These are phyloP conservation scores for Nasturtium officinale DNA, from an alignment of 345 rosid species.

Conservation along the genomic window DNA sequence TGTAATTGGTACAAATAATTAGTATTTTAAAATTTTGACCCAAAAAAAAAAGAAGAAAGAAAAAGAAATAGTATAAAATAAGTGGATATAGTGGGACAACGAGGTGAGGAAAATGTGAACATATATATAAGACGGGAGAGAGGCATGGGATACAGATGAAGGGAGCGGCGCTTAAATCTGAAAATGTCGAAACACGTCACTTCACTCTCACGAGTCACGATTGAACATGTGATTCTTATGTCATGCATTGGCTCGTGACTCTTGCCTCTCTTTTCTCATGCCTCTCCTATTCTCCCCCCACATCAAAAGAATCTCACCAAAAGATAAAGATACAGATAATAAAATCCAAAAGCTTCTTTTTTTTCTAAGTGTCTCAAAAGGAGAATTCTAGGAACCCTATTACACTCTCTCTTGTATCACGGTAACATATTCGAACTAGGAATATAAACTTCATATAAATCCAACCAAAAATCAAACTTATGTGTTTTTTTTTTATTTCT, in stretches of 20 bases:
- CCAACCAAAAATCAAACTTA: not conserved
- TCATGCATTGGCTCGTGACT: slow-evolving; percentile 40
- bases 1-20: not conserved
- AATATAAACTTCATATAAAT: not conserved
- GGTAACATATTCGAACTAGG: not conserved
- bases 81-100: not conserved
- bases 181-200: slow-evolving; percentile 22
- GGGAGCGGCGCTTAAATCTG: slow-evolving; percentile 42
- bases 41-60: too few relatives aligned
- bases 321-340: slow-evolving; percentile 18
- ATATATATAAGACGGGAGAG: not conserved
- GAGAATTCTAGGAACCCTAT: slow-evolving; percentile 1
- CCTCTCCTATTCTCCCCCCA: slow-evolving; percentile 21
- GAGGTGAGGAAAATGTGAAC: slow-evolving; percentile 28
- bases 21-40: not conserved
- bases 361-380: slow-evolving; percentile 14
- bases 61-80: not conserved
- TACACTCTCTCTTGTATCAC: not conserved
- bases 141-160: slow-evolving; percentile 44
- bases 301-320: slow-evolving; percentile 16
- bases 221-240: slow-evolving; percentile 42
- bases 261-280: slow-evolving; percentile 41
- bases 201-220: slow-evolving; percentile 26
- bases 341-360: slow-evolving; percentile 21
- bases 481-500: not conserved